phyloP scores from a whole-genome alignment of 768 basidiomycete genomes.

The Russula earlei region DNA sequence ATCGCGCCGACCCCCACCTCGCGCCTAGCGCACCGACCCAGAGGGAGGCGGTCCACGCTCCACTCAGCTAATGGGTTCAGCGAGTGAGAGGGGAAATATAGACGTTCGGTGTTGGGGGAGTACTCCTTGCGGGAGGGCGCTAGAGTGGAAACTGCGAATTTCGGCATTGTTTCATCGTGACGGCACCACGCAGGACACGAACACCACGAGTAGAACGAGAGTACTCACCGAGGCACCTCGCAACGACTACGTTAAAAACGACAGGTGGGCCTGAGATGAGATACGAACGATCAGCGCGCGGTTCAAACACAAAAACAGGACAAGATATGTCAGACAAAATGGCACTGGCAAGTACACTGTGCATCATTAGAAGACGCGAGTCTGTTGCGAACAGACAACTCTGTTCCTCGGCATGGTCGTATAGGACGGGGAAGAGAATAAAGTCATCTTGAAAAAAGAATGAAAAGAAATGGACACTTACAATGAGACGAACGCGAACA shows the following conservation, averaged over 20 bases:
- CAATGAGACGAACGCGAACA: too few species aligned
- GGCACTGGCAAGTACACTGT: constrained; percentile 86
- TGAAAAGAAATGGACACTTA: not conserved
- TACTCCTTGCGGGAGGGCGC: constrained; percentile 53
- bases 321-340: constrained; percentile 56
- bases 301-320: not conserved
- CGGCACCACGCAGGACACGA: not conserved
- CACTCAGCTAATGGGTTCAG: constrained; percentile 56
- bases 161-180: constrained; percentile 33
- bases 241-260: not conserved
- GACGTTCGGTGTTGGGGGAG: constrained; percentile 65
- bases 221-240: not conserved
- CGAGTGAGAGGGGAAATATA: constrained; percentile 56
- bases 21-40: constrained; percentile 56
- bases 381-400: constrained; percentile 73
- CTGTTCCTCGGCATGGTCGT: constrained; percentile 83
- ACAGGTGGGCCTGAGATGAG: not conserved
- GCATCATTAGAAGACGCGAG: constrained; percentile 46
- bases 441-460: constrained; percentile 43
- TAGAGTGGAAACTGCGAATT: constrained; percentile 88
- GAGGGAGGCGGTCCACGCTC: constrained; percentile 52
- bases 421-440: constrained; percentile 89
- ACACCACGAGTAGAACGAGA: not conserved
- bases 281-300: not conserved
- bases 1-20: constrained; percentile 65